These are phyloP conservation scores for Solanum paucissectum DNA, from an alignment of 257 asterid genomes.

Conservation along the genomic window DNA sequence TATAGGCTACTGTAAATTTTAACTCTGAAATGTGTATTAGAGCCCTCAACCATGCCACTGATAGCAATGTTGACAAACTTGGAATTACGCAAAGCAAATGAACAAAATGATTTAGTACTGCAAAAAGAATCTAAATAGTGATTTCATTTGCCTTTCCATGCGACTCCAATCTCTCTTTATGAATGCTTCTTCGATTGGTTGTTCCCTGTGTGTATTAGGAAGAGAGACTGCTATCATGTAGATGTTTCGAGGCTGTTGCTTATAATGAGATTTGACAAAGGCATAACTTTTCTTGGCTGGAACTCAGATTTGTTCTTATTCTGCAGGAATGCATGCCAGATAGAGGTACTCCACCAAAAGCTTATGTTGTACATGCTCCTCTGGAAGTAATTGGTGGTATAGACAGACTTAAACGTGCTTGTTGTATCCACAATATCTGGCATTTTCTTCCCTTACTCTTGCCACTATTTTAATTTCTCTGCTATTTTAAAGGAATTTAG, in stretches of 20 bases:
- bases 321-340: slow-evolving; percentile 62
- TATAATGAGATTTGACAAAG: background rate
- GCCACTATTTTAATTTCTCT: background rate
- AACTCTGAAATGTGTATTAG: background rate
- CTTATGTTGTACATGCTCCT: slow-evolving; percentile 74
- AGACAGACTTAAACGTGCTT: slow-evolving; percentile 67
- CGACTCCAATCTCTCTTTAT: background rate
- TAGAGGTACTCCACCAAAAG: slow-evolving; percentile 53
- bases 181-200: background rate
- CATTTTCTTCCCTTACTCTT: background rate
- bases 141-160: background rate
- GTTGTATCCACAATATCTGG: slow-evolving; percentile 57
- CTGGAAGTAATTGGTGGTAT: slow-evolving; percentile 73
- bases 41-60: background rate
- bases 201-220: background rate
- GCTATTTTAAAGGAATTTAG: background rate
- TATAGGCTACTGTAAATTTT: background rate
- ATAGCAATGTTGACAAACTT: background rate
- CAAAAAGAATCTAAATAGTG: background rate
- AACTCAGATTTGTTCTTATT: background rate
- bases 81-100: background rate
- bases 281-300: background rate
- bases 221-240: background rate
- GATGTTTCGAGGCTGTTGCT: background rate
- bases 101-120: background rate